Evolutionary conservation across 2,329 filamentous ascomycete genomes (phyloP), one percentile per base, ranked within the genome.

Genomic region (Sordariomycetes sp.): DNA sequence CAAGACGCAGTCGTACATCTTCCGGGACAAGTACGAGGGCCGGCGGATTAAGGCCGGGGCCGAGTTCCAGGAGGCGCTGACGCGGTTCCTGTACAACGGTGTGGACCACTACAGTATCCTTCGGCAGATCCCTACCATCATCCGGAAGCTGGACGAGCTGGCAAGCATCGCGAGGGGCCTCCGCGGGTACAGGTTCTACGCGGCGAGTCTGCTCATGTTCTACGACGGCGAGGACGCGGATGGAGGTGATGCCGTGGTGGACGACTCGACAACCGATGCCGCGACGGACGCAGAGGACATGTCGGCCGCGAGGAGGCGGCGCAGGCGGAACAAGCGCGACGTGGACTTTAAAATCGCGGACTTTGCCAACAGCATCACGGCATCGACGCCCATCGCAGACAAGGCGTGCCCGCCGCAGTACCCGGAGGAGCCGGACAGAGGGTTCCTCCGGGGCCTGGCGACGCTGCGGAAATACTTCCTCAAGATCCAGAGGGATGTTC

Each of bases 291-390:
- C 76, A 1, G 80, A 84, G 63, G 80, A 83, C 56, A 65, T 66
- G n/a, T 65, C 68, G 55, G 66, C 67, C 32, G 59, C 61, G 28
- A 67, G 66, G 45, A 78, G 68, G 65, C 73, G 61, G 67, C 74
- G 61, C 28, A 32, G 28, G 63, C 78, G 67, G 65, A 80, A 75
- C 60, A 75, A 74, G 59, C 74, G 76, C 53, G 79, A 85, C 62
- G 91, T 95, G 66, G 89, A 96, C 69, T 85, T 99, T 72, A 96
- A 96, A 71, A 95, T 99, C 69, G 92, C 96, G 58, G 94, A 99
- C 70, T 99, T 99, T 73, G 94, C 94, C 61, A 99, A 99, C 68
- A 96, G 92, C 66, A 85, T 97, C 39, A 97, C 91, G 1, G 88
- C 89, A 3, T 87, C 94, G 62, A 90, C 96, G 65, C 71, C 84